Conservation (phyloP, 1,284 basidiomycete genomes). For the Limonomyces culmigenus region DNA sequence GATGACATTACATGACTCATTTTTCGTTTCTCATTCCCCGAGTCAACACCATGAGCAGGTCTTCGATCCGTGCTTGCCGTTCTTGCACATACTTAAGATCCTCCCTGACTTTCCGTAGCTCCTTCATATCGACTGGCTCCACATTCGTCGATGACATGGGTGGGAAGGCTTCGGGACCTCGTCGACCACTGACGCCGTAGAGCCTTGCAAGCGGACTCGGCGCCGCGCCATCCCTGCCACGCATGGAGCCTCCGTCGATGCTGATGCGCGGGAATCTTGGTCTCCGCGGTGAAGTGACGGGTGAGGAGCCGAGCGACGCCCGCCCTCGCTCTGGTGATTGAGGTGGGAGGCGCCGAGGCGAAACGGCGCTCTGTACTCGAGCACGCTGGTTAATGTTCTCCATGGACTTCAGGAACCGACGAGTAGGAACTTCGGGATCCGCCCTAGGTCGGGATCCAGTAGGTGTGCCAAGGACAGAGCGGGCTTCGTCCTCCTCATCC, state of each 20-base stretch:
- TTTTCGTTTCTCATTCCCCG: slow-evolving; percentile 26
- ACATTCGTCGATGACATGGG: neutral
- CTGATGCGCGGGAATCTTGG: slow-evolving; percentile 18
- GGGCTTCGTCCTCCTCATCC: slow-evolving; percentile 32
- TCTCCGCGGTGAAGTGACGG: too few relatives aligned
- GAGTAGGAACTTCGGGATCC: slow-evolving; percentile 15
- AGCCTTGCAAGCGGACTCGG: slow-evolving; percentile 39
- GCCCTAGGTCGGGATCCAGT: too few relatives aligned
- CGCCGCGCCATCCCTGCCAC: slow-evolving; percentile 38
- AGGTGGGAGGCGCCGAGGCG: neutral
- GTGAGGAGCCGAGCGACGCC: too few relatives aligned
- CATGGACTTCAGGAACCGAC: slow-evolving; percentile 24
- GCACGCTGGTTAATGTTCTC: slow-evolving; percentile 14
- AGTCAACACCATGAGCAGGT: slow-evolving; percentile 33
- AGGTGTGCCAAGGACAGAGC: too few relatives aligned
- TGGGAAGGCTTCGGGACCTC: slow-evolving; percentile 63
- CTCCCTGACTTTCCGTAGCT: too few relatives aligned
- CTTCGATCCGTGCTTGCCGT: slow-evolving; percentile 64
- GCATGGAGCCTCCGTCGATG: too few relatives aligned
- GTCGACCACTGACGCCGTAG: slow-evolving; percentile 47
- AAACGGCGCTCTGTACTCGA: neutral
- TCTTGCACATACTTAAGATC: slow-evolving; percentile 25
- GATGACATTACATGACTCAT: too few relatives aligned
- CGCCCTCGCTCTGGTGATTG: neutral
- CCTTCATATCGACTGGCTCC: neutral